A percentile compares a stretch with the other conserved stretches of the same genome.
Conservation (phyloP, 805 yeast genomes). For the Candida argentea region DNA sequence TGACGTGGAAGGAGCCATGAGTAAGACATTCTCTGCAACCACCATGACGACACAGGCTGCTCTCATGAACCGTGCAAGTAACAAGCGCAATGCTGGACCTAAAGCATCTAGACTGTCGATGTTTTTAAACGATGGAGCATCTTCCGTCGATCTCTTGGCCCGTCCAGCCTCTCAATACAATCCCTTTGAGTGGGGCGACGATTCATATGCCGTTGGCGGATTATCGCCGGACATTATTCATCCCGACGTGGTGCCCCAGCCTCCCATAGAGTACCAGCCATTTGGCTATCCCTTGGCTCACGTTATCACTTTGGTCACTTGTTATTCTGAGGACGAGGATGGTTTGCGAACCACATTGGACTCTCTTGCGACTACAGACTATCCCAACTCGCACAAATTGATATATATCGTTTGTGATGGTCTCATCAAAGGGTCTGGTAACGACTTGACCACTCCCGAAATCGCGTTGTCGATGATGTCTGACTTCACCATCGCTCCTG, state of each 20-base stretch:
- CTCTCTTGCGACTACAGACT: conserved; percentile 89
- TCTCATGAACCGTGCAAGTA: conserved; percentile 11
- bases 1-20: conserved; percentile 21
- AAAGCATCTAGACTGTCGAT: conserved; percentile 18
- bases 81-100: conserved; percentile 7
- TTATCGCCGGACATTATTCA: conserved; percentile 53
- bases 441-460: conserved; percentile 81
- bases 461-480: conserved; percentile 82
- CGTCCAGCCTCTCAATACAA: conserved; percentile 19
- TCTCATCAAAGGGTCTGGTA: conserved; percentile 88
- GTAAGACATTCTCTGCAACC: conserved; percentile 36
- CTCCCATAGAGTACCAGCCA: conserved; percentile 84
- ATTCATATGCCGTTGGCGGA: conserved; percentile 29
- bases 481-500: conserved; percentile 52
- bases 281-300: conserved; percentile 65
- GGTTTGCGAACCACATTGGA: conserved; percentile 85
- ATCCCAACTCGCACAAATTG: conserved; percentile 89
- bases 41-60: conserved; percentile 64
- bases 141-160: conserved; percentile 24
- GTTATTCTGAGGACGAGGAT: conserved; percentile 86
- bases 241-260: conserved; percentile 82
- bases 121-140: conserved; percentile 19
- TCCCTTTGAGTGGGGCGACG: conserved; percentile 26
- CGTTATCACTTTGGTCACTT: conserved; percentile 51
- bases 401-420: conserved; percentile 89